Evolutionary conservation across 768 basidiomycete genomes (phyloP).

Genomic region (Termitomyces heimii): DNA sequence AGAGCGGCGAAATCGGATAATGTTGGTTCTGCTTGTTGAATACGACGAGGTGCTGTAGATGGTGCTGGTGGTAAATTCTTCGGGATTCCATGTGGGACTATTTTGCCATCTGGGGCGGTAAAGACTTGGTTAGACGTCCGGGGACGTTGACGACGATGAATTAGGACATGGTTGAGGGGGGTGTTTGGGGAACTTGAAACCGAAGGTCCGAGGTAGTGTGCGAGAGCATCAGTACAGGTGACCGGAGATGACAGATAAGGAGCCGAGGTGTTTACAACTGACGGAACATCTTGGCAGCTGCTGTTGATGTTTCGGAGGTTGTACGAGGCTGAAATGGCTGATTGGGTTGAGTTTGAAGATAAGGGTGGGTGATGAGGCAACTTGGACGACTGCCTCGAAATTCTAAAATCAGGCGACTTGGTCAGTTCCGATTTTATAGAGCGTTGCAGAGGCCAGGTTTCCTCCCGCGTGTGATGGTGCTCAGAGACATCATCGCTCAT

Average conservation of each 20-base stretch:
- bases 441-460: not conserved
- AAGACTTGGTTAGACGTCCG: conserved; percentile 65
- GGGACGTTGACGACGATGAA: conserved; percentile 47
- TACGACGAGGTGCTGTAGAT: conserved; percentile 46
- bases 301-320: conserved; percentile 24
- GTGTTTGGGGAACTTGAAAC: conserved; percentile 41
- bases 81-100: conserved; percentile 77
- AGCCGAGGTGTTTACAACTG: conserved; percentile 44
- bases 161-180: conserved; percentile 55
- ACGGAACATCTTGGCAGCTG: conserved; percentile 42
- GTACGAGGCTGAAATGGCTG: conserved; percentile 47
- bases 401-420: conserved; percentile 45
- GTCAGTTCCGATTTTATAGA: conserved; percentile 43
- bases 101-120: conserved; percentile 58
- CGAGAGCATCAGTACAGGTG: conserved; percentile 33
- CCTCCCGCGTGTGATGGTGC: not conserved
- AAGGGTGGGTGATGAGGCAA: conserved; percentile 28
- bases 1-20: conserved; percentile 43
- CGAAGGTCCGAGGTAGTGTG: conserved; percentile 42
- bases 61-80: conserved; percentile 65
- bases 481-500: not conserved
- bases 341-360: conserved; percentile 22
- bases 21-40: conserved; percentile 22
- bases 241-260: conserved; percentile 32
- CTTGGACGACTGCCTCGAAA: conserved; percentile 45